Conservation (phyloP, 2,329 filamentous ascomycete genomes). For the Fusarium hostae region DNA sequence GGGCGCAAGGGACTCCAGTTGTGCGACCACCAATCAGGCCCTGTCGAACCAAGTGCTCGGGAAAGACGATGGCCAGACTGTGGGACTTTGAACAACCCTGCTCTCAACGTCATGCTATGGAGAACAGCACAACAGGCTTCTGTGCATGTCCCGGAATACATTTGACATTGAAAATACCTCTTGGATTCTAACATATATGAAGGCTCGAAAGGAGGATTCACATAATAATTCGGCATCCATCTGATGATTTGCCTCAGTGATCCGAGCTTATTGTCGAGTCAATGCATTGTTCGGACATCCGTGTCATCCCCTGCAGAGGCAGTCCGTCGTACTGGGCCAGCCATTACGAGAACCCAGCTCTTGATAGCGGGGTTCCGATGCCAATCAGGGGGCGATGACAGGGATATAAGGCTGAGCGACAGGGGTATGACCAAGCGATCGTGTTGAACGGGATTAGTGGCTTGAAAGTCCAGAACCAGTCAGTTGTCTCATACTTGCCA, state of each 20-base stretch:
- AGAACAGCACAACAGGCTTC: background rate
- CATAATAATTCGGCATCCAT: conserved; percentile 2
- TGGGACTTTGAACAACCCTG: conserved; percentile 32
- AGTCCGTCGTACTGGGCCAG: conserved; percentile 25
- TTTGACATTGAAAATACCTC: background rate
- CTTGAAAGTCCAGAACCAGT: conserved; percentile 38
- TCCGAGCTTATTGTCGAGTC: conserved; percentile 23
- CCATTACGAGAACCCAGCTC: conserved; percentile 25
- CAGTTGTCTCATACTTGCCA: conserved; percentile 35
- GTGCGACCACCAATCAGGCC: conserved; percentile 46
- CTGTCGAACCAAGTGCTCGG: conserved; percentile 39
- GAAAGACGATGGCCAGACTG: conserved; percentile 34
- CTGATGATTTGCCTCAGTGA: conserved; percentile 21
- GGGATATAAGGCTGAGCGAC: conserved; percentile 34
- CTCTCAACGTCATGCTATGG: conserved; percentile 30
- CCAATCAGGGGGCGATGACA: conserved; percentile 40
- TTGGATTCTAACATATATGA: background rate
- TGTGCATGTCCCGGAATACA: background rate
- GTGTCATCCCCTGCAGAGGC: conserved; percentile 23
- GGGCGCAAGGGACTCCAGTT: conserved; percentile 27
- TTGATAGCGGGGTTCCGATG: conserved; percentile 37
- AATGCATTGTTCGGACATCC: conserved; percentile 30
- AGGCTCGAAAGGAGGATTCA: background rate
- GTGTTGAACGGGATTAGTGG: conserved; percentile 40
- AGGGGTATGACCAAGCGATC: conserved; percentile 36